Evolutionary conservation across 75 land plant species (phyloP), one percentile per base, ranked within the genome.

Genomic region (Adiantum capillusveneris): DNA sequence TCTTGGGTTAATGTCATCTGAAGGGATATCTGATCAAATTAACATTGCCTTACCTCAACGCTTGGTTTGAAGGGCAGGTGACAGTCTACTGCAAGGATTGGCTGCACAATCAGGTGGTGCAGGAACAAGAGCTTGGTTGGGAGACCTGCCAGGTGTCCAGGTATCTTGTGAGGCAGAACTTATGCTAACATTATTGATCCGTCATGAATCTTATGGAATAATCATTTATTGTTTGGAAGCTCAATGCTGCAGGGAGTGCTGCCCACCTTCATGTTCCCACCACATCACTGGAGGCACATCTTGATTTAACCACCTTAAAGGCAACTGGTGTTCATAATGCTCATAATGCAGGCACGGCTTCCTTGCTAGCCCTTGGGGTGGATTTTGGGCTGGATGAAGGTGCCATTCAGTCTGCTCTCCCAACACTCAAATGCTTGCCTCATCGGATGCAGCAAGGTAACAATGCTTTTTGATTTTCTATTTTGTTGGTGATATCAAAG

Each of bases 381-480:
- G 76, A 84, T 62, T 21, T 78, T 28, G 87, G 87, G 21, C 45
- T 84, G 26, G 59, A 81, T 51, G 27, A 51, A 41, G 59, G 68
- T 25, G 52, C 64, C 42, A 51, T 84, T 6, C 67, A 71, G 52
- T 43, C 72, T 30, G 71, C 73, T 5, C 56, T 84, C 11, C 65
- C 66, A 12, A 53, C n/a, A 20, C 64, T 84, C 24, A 51, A 45
- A 29, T 56, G 75, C 17, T 78, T 62, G 24, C 79, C 84, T 31
- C 87, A 84, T 78, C 71, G 87, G 31, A 84, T 84, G 87, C 81
- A 84, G 74, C 45, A 77, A 29, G 84, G 87, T 84, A 67, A 41
- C n/a, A n/a, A n/a, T n/a, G n/a, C n/a, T n/a, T n/a, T n/a, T n/a
- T n/a, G n/a, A n/a, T n/a, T n/a, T n/a, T n/a, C n/a, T n/a, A n/a